Base-by-base conservation (phyloP, 345 rosid genomes). In the Sonneratia alba region DNA sequence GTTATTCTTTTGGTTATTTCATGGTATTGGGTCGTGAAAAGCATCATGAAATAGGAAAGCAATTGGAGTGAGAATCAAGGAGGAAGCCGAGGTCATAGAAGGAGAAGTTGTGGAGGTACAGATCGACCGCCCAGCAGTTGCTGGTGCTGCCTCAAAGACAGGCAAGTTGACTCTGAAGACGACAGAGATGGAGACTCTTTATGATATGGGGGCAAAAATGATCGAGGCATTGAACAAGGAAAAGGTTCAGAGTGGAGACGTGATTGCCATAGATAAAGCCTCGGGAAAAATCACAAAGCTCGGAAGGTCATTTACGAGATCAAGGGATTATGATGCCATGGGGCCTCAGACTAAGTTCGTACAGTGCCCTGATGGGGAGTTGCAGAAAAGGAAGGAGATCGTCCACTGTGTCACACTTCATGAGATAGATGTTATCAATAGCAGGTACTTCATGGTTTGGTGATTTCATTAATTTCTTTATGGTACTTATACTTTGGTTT, bases 301-400 rank as follows among this genome's bases (percentile, higher is more conserved):
- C 14, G 98, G 98, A 10, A 90, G 98, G 74, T 94, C 97, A 1
- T 88, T 91, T 74, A 78, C 97, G 27, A 81, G 98, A 87, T 94
- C 97, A 0, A 77, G 98, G 72, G 98, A 94, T 72, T 94, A 94
- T 66, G 98, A 94, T 76, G 98, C 98, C 0, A 84, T 94, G 92
- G 98, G 98, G 9, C 89, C 97, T 0, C 97, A 90, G 71, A 93
- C 96, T 40, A 94, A 89, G 91, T 94, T 94, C 70, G 92, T 94
- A 43, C 97, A 94, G 77, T 94, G 98, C 62, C 98, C 98, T 10
- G 97, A 92, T 21, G 98, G 98, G 32, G 98, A 92, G 84, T 48
- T 94, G 77, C 97, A 94, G 87, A 92, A 94, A 85, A 82, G 98
- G 82, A 94, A 94, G 77, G 98, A 94, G 83, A 93, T 94, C 24